Base-by-base conservation (phyloP, 2,329 filamentous ascomycete species). In the Hirsutella minnesotensis region DNA sequence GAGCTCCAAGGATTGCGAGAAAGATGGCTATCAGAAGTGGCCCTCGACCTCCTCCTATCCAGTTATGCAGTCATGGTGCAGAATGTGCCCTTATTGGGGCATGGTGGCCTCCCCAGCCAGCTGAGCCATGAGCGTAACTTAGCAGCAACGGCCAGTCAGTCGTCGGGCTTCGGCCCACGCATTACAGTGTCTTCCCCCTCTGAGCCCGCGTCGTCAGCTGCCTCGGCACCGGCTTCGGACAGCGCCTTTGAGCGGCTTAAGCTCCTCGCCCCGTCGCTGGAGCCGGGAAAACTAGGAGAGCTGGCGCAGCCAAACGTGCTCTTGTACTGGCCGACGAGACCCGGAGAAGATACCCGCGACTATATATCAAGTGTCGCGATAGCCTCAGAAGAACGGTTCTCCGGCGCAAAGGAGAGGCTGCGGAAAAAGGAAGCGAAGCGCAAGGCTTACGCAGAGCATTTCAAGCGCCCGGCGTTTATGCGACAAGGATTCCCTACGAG, bases 281-380 rank as follows among this genome's bases (percentile, higher is more conserved):
- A 50, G 12, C 35, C 54, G 1, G 53, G 51, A 2, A 54, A 52
- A 19, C 44, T 59, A 40, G 53, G 51, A 5, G 45, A 49, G 7
- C 51, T 53, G 16, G 58, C 56, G 29, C 49, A 53, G 21, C 53
- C 58, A 3, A 52, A 47, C 4, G 44, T 67, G 2, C 51, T 69
- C 1, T 54, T 59, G 5, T 58, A 58, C 46, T 69, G 66, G 66
- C 65, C 65, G 1, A 51, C 54, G 2, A 55, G 64, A 38, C 59
- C 59, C 8, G 65, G 63, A 16, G 50, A 59, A 3, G 52, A 56
- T 16, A 57, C 56, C 2, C 52, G 54, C 5, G 51, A 54, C 34
- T 69, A 69, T 42, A 45, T 64, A 3, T 67, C 65, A 15, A 65
- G 61, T 33, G 56, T 67, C 18, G 56, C 58, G 7, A 44, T 56